Percentiles rank a stretch among this genome's conserved stretches.
phyloP scores from a whole-genome alignment of 1,284 basidiomycete species.

The Salmacisia buchloeana region DNA sequence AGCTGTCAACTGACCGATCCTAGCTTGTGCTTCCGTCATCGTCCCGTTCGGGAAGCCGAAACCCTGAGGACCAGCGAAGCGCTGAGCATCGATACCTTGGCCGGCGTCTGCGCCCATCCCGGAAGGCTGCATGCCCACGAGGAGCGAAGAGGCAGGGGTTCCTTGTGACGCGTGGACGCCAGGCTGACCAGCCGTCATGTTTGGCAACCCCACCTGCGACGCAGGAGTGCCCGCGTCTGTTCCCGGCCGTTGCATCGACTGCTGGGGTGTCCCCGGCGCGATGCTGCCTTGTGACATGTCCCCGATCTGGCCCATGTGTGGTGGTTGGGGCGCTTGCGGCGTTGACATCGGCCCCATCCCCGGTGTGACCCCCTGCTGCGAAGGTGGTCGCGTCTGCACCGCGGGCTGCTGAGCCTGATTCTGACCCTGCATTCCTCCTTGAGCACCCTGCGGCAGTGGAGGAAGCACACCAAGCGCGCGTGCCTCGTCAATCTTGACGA shows the following conservation, averaged over 20 bases:
- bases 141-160: not conserved
- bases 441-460: slow-evolving; percentile 15
- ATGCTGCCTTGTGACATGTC: too few species aligned
- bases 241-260: not conserved
- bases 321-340: too few species aligned
- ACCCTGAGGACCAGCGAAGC: not conserved
- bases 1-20: not conserved
- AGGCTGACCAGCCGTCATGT: not conserved
- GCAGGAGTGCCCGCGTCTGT: not conserved
- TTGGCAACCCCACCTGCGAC: not conserved
- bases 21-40: not conserved
- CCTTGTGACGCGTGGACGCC: not conserved
- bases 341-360: slow-evolving; percentile 4
- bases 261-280: not conserved
- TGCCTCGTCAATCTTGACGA: slow-evolving; percentile 42
- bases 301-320: too few species aligned
- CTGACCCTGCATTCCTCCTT: slow-evolving; percentile 4
- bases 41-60: not conserved
- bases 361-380: slow-evolving; percentile 16
- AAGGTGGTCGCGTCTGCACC: not conserved
- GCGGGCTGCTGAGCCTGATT: not conserved
- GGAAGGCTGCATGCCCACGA: not conserved
- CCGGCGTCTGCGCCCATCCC: not conserved
- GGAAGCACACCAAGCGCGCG: slow-evolving; percentile 36
- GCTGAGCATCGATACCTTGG: not conserved